Conservation (phyloP, 371 early-diverging fungal genomes). For the Paramicrosporidium saccamoebae region DNA sequence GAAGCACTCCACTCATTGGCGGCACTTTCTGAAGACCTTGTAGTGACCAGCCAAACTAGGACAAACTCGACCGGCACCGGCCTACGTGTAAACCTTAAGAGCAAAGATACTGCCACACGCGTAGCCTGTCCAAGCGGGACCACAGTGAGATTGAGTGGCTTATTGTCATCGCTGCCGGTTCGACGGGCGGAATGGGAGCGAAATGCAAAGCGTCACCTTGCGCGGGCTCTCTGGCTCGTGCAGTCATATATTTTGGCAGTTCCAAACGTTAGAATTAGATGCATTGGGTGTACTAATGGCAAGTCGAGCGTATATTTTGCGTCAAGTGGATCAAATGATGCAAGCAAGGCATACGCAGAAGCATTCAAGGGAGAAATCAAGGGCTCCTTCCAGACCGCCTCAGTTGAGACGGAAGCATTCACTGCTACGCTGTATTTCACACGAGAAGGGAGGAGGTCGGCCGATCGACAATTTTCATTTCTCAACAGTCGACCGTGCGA, state of each 20-base stretch:
- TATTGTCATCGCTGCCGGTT: slow-evolving; percentile 67
- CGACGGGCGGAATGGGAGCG: slow-evolving; percentile 48
- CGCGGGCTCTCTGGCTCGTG: slow-evolving; percentile 32
- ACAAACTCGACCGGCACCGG: too few species aligned
- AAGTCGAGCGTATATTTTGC: slow-evolving; percentile 3
- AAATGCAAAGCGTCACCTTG: slow-evolving; percentile 38
- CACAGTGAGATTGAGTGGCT: slow-evolving; percentile 25
- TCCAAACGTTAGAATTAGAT: slow-evolving; percentile 18
- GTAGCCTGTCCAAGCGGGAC: slow-evolving; percentile 24
- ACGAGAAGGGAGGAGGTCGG: slow-evolving; percentile 23
- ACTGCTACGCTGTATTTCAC: slow-evolving; percentile 20
- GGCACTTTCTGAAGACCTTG: slow-evolving; percentile 22
- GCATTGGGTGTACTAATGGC: slow-evolving; percentile 20
- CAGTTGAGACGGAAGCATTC: background rate
- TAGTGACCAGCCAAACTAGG: slow-evolving; percentile 3
- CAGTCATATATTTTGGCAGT: slow-evolving; percentile 55
- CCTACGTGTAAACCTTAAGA: slow-evolving; percentile 4
- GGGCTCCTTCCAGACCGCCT: background rate
- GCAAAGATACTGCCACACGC: slow-evolving; percentile 1
- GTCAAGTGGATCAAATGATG: too few species aligned
- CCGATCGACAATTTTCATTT: slow-evolving; percentile 53
- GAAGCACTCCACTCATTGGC: slow-evolving; percentile 48
- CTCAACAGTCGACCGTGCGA: slow-evolving; percentile 62
- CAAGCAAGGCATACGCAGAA: background rate
- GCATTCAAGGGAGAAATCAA: slow-evolving; percentile 1